A percentile compares a stretch with the other conserved stretches of the same genome.
Conservation (phyloP, 345 rosid genomes). For the Syzygium grande region DNA sequence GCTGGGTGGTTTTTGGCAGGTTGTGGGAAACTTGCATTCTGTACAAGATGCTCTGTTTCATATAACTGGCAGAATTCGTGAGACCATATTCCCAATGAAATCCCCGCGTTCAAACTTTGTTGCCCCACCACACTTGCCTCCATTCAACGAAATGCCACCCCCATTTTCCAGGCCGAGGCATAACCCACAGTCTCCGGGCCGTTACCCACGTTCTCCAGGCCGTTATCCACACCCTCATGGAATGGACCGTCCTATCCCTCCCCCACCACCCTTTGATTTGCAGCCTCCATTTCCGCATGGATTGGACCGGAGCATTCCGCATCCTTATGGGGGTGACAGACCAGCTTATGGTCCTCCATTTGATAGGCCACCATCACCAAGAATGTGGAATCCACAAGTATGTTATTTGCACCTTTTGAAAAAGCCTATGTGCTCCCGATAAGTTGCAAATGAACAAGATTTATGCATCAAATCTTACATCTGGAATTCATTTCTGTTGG, state of each 20-base stretch:
- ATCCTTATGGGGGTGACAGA: constrained; percentile 36
- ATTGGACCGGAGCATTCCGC: constrained; percentile 26
- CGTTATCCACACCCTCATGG: constrained; percentile 29
- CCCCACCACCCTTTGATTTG: constrained; percentile 32
- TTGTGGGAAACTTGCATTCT: constrained; percentile 53
- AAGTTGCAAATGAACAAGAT: background rate
- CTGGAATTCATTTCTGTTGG: background rate
- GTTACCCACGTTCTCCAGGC: constrained; percentile 25
- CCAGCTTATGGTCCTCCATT: constrained; percentile 48
- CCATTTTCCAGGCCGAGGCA: constrained; percentile 65
- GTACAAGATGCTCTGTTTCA: constrained; percentile 79
- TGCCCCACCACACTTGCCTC: constrained; percentile 47
- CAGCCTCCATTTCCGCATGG: constrained; percentile 41
- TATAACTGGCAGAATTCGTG: constrained; percentile 61
- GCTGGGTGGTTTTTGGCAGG: constrained; percentile 29
- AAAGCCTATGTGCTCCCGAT: background rate
- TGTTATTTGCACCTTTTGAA: constrained; percentile 1
- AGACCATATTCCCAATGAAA: constrained; percentile 51
- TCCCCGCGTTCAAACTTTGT: constrained; percentile 28
- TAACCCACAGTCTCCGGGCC: constrained; percentile 44
- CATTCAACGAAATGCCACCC: constrained; percentile 60
- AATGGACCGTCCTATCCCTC: constrained; percentile 27
- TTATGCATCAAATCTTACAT: background rate
- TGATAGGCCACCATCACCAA: constrained; percentile 65
- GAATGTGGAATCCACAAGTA: constrained; percentile 75